Percentiles rank a stretch among this genome's conserved stretches.
Evolutionary conservation across 23 red algal genomes (phyloP).

Genomic region (Gracilaria vermiculophylla): DNA sequence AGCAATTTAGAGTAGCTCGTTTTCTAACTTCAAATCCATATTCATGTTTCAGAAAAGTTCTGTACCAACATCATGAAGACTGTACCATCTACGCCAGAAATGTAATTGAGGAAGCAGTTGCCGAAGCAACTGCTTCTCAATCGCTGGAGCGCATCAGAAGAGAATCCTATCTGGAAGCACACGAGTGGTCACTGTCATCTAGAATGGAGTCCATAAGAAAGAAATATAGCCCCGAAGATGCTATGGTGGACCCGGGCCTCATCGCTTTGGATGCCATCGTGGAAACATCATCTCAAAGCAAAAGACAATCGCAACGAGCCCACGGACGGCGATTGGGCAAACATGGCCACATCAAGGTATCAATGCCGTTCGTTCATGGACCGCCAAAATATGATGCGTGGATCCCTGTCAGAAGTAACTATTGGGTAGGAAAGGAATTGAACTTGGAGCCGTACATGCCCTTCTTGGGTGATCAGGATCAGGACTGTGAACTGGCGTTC

Average conservation of each 20-base stretch:
- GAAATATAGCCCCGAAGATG: background rate
- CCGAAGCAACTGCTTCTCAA: background rate
- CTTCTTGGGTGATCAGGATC: slow-evolving; percentile 67
- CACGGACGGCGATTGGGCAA: background rate
- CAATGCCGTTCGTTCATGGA: slow-evolving; percentile 2
- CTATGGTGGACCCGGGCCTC: slow-evolving; percentile 20
- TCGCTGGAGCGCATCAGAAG: background rate
- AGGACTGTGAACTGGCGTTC: slow-evolving; percentile 54
- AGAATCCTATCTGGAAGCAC: background rate
- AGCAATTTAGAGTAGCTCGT: background rate
- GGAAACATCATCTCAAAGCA: background rate
- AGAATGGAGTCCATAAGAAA: slow-evolving; percentile 24
- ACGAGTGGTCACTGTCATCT: background rate
- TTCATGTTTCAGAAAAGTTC: background rate
- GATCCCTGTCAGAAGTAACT: slow-evolving; percentile 54
- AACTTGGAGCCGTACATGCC: slow-evolving; percentile 67
- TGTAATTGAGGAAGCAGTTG: background rate
- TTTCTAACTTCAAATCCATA: background rate
- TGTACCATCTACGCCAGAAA: background rate
- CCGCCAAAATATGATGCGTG: slow-evolving; percentile 56
- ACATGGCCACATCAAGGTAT: background rate
- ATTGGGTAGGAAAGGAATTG: slow-evolving; percentile 66
- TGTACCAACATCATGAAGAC: slow-evolving; percentile 18
- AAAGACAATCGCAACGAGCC: background rate
- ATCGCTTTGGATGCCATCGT: slow-evolving; percentile 50